phyloP scores from a whole-genome alignment of 257 asterid species.

The Vinca minor region DNA sequence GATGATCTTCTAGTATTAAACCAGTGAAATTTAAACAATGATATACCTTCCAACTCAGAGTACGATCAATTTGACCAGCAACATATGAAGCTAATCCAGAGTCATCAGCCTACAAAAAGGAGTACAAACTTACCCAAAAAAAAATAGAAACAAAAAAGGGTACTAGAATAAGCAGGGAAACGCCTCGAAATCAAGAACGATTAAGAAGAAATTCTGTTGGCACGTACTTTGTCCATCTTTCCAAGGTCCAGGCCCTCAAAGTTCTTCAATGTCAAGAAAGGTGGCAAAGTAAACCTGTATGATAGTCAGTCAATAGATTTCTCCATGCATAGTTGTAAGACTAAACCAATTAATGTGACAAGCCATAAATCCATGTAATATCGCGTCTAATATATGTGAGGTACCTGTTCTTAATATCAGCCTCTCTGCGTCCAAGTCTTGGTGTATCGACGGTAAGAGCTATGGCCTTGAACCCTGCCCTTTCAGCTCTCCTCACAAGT shows the following conservation, averaged over 20 bases:
- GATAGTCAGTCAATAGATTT: background rate
- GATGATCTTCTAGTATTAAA: background rate
- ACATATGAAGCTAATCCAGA: slow-evolving; percentile 84
- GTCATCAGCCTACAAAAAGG: slow-evolving; percentile 46
- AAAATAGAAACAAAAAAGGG: too few species aligned
- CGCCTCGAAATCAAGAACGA: slow-evolving; percentile 3
- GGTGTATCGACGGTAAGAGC: slow-evolving; percentile 96
- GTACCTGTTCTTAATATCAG: slow-evolving; percentile 86
- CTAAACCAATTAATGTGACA: background rate
- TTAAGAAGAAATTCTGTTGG: background rate
- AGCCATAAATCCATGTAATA: background rate
- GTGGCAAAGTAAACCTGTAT: slow-evolving; percentile 44
- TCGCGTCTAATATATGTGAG: background rate
- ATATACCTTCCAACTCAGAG: slow-evolving; percentile 81
- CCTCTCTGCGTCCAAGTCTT: slow-evolving; percentile 77
- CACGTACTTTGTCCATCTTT: slow-evolving; percentile 65
- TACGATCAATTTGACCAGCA: slow-evolving; percentile 84
- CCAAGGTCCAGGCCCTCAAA: slow-evolving; percentile 85
- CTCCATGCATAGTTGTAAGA: background rate
- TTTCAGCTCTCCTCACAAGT: slow-evolving; percentile 86
- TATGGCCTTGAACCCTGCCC: slow-evolving; percentile 91
- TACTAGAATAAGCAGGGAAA: slow-evolving; percentile 10
- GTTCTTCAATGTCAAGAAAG: slow-evolving; percentile 63
- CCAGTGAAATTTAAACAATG: background rate
- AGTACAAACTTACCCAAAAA: too few species aligned